phyloP scores from a whole-genome alignment of 73 alveolate species.

The Tetrahymena thermophila region DNA sequence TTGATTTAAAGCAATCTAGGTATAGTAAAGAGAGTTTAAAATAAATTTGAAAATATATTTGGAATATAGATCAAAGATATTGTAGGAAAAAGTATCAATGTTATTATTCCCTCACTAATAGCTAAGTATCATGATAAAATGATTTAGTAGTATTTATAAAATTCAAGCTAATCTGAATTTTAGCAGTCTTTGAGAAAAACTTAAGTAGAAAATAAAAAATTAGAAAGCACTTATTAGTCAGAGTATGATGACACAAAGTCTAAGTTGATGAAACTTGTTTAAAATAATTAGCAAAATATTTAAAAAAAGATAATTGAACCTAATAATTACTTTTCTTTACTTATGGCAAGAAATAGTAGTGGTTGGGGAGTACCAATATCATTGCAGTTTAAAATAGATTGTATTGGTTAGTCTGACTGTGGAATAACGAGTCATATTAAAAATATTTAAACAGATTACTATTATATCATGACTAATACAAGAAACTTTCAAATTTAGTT shows the following conservation, averaged over 20 bases:
- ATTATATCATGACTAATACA: not conserved
- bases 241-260: not conserved
- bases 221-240: not conserved
- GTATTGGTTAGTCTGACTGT: not conserved
- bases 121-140: not conserved
- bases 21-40: not conserved
- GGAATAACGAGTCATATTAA: not conserved
- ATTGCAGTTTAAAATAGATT: not conserved
- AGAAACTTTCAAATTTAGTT: not conserved
- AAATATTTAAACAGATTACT: not conserved
- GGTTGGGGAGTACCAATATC: not conserved
- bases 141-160: not conserved
- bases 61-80: not conserved
- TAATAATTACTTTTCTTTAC: not conserved
- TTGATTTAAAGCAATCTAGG: not conserved
- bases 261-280: not conserved
- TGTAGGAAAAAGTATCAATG: not conserved
- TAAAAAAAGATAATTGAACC: not conserved
- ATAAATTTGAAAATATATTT: not conserved
- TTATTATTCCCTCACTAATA: not conserved
- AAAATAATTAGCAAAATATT: not conserved
- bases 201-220: not conserved
- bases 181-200: not conserved
- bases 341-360: not conserved
- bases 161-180: not conserved